Evolutionary conservation across 2,329 filamentous ascomycete species (phyloP), one percentile per base, ranked within the genome.

Genomic region (Tympanopsis confertula): DNA sequence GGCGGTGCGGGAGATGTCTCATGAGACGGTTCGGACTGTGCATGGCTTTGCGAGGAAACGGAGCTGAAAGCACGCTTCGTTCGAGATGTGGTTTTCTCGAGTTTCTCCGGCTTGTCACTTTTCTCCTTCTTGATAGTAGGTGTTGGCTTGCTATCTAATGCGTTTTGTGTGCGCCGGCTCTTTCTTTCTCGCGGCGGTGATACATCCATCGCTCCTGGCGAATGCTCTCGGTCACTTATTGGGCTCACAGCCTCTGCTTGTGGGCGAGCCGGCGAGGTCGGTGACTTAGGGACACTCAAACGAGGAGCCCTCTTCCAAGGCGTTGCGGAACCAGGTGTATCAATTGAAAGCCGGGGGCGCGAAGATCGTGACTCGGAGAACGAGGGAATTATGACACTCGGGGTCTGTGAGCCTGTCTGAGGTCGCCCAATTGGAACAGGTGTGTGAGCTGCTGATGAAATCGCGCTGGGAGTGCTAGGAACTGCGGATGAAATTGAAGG

Each of bases 201-300:
- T 39, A 52, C 50, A 36, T 50, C 46, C 14, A 47, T 49, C 29
- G 51, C 52, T 37, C 48, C 41, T 13, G 59, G 55, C 12, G 60
- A 63, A n/a, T 50, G 48, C 3, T 53, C 57, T 32, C 50, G 52
- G 24, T 64, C 61, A 36, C 61, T 65, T 39, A 65, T 62, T 0
- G 62, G 62, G 44, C 62, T 65, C 10, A 65, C 55, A 45, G 63
- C 61, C 38, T 60, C 58, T 2, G 59, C 54, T 4, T 53, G 50
- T 35, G 62, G 62, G 2, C 56, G 53, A 36, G 52, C 45, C 7
- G 62, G 62, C 15, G 62, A 64, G 13, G 49, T 48, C 19, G 59
- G 58, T 4, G 55, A 57, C 14, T 50, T 42, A 0, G 57, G 48
- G 26, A 48, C 47, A 14, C 41, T 39, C 13, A 62, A 56, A 29